phyloP scores from a whole-genome alignment of 495 filamentous ascomycete genomes.

The Recurvomyces mirabilis region DNA sequence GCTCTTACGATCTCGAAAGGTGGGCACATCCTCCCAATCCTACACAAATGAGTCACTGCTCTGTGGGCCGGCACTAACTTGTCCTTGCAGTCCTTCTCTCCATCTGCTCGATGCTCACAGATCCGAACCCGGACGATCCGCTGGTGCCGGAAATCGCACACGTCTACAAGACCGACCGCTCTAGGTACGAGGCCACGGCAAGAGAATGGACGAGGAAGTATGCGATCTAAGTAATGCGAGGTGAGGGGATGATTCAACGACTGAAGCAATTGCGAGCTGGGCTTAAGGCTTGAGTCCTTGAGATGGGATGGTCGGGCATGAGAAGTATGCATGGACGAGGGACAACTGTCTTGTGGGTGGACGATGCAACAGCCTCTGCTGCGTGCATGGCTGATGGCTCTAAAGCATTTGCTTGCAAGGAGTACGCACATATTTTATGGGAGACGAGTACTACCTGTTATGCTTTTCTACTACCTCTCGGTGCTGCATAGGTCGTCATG shows the following conservation, averaged over 20 bases:
- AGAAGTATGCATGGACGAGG: not conserved
- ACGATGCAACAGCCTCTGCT: not conserved
- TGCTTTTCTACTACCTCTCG: slow-evolving; percentile 2
- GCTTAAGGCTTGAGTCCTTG: not conserved
- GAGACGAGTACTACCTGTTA: not conserved
- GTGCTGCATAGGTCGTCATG: slow-evolving; percentile 5
- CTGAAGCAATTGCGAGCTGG: not conserved
- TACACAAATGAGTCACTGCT: too few species aligned
- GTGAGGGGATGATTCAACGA: not conserved
- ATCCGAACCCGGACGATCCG: slow-evolving; percentile 97
- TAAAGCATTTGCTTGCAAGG: slow-evolving; percentile 3
- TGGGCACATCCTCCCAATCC: slow-evolving; percentile 26
- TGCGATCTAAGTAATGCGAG: slow-evolving; percentile 53
- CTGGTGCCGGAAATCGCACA: slow-evolving; percentile 97
- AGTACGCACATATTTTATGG: slow-evolving; percentile 7
- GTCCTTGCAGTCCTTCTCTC: slow-evolving; percentile 68
- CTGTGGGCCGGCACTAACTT: not conserved
- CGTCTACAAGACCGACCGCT: slow-evolving; percentile 98
- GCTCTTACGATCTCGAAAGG: slow-evolving; percentile 98
- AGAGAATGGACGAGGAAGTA: slow-evolving; percentile 99
- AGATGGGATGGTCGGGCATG: not conserved
- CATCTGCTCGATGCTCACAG: slow-evolving; percentile 99
- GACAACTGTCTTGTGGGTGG: not conserved
- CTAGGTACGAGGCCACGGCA: slow-evolving; percentile 89
- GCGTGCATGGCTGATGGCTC: not conserved